Percentiles rank a stretch among this genome's conserved stretches.
Conservation (phyloP, 352 stramenopile genomes). For the Phytophthora tentaculata region DNA sequence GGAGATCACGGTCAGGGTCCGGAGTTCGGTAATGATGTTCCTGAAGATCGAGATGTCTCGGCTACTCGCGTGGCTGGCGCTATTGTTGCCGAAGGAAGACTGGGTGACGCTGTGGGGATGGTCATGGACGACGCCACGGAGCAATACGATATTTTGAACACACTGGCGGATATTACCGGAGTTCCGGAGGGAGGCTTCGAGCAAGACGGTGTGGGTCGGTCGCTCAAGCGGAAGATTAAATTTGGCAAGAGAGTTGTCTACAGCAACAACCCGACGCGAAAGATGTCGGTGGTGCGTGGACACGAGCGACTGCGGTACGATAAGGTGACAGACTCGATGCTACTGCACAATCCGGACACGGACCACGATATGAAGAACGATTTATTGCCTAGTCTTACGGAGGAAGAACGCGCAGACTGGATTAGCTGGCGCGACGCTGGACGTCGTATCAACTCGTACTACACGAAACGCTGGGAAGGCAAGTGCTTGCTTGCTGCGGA, state of each 20-base stretch:
- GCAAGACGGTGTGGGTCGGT: conserved; percentile 43
- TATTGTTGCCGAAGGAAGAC: conserved; percentile 42
- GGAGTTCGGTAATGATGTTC: conserved; percentile 35
- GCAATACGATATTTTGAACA: conserved; percentile 52
- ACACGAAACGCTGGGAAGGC: conserved; percentile 26
- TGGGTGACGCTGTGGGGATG: conserved; percentile 33
- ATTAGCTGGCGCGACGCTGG: conserved; percentile 28
- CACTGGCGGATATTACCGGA: conserved; percentile 42
- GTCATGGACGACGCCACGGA: conserved; percentile 40
- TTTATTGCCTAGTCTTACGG: conserved; percentile 28
- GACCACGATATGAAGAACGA: conserved; percentile 47
- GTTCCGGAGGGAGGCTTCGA: conserved; percentile 37
- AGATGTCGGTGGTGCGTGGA: conserved; percentile 47
- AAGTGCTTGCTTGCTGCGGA: conserved; percentile 41
- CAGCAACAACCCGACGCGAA: conserved; percentile 59
- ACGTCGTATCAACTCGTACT: conserved; percentile 55
- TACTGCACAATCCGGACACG: conserved; percentile 38
- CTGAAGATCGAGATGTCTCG: conserved; percentile 43
- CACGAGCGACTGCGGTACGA: conserved; percentile 48
- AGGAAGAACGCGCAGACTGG: conserved; percentile 24
- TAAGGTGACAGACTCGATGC: conserved; percentile 30
- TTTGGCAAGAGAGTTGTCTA: conserved; percentile 37
- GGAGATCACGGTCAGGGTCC: conserved; percentile 59
- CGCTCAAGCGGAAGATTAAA: conserved; percentile 45
- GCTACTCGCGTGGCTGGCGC: conserved; percentile 40